phyloP scores from a whole-genome alignment of 202 grass and related monocot species.

The Carex arenaria region DNA sequence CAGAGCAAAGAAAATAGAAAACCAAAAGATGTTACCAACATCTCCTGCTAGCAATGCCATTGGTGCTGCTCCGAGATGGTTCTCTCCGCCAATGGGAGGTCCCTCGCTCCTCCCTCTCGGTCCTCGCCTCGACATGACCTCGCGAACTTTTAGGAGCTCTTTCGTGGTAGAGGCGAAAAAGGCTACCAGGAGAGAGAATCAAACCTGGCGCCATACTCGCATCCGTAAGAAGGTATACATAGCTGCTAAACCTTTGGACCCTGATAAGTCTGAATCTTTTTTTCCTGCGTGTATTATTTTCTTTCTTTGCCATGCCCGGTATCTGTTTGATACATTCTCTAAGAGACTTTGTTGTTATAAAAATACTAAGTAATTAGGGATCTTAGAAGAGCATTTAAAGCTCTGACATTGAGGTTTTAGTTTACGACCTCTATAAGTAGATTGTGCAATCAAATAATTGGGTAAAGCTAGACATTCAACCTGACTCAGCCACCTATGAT shows the following conservation, averaged over 20 bases:
- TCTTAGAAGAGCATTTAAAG: neutral
- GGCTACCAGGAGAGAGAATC: slow-evolving; percentile 59
- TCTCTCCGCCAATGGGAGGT: slow-evolving; percentile 10
- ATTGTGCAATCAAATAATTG: neutral
- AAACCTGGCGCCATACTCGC: slow-evolving; percentile 58
- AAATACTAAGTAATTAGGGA: neutral
- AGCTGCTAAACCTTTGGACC: neutral
- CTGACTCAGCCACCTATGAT: neutral
- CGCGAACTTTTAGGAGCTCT: slow-evolving; percentile 1
- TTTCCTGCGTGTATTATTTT: neutral
- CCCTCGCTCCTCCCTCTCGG: neutral
- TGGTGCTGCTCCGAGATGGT: slow-evolving; percentile 23
- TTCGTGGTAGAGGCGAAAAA: slow-evolving; percentile 54
- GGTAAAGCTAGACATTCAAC: neutral
- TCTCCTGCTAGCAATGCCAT: slow-evolving; percentile 31
- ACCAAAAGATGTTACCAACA: slow-evolving; percentile 24
- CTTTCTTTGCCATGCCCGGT: neutral
- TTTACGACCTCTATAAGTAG: neutral
- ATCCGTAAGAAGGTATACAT: slow-evolving; percentile 74
- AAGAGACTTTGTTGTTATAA: too few relatives aligned
- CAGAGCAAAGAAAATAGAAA: neutral
- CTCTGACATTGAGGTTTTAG: neutral
- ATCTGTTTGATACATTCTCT: slow-evolving; percentile 35
- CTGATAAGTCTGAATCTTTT: neutral
- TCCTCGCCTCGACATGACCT: neutral